phyloP scores from a whole-genome alignment of 1,284 basidiomycete genomes.

The Ganoderma lucidum region DNA sequence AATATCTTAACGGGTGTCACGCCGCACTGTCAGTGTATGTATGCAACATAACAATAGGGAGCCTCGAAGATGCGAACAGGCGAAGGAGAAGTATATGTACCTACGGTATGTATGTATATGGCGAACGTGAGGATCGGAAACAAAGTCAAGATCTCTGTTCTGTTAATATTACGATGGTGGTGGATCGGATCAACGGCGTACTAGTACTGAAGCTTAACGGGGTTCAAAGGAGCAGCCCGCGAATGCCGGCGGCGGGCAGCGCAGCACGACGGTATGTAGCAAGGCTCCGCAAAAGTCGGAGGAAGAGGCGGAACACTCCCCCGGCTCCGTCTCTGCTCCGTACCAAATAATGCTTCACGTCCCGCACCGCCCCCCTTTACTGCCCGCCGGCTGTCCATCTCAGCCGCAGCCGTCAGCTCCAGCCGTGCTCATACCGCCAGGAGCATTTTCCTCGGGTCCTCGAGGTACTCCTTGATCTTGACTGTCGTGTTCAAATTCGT shows the following conservation, averaged over 20 bases:
- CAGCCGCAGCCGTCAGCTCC: background rate
- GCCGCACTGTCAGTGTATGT: background rate
- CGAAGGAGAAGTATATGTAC: conserved; percentile 2
- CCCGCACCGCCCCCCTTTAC: background rate
- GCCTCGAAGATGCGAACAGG: background rate
- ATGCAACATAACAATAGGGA: conserved; percentile 8
- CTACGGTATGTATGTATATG: conserved; percentile 10
- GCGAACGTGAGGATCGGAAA: background rate
- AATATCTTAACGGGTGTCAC: background rate
- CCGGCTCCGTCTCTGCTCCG: background rate
- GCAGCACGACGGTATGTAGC: background rate
- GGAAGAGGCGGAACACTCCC: background rate
- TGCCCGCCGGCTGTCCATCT: background rate
- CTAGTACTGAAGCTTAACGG: too few relatives aligned
- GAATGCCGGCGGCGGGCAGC: background rate
- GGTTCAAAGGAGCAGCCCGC: background rate
- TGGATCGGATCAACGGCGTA: background rate
- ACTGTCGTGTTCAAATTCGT: conserved; percentile 49
- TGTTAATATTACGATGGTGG: background rate
- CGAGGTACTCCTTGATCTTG: conserved; percentile 75
- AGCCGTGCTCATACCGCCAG: conserved; percentile 40
- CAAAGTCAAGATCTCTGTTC: background rate
- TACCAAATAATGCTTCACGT: background rate
- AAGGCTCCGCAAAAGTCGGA: background rate
- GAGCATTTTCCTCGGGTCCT: conserved; percentile 74